Evolutionary conservation across 2,329 filamentous ascomycete genomes (phyloP), one percentile per base, ranked within the genome.

Genomic region (Akanthomyces uredinophilus): DNA sequence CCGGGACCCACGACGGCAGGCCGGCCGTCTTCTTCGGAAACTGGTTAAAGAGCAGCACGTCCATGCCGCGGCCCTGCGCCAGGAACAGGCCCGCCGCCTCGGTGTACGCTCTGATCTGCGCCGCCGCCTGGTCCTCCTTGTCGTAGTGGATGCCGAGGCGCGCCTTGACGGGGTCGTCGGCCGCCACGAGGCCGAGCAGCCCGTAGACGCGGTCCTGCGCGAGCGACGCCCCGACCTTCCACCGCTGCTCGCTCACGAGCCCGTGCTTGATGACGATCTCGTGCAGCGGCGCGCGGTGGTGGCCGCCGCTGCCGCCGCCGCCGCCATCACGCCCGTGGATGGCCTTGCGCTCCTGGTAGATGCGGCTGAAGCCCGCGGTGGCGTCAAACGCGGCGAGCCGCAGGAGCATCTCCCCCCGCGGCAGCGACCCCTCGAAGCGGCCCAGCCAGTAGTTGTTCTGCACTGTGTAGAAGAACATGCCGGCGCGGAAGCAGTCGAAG

Each of bases 1-100:
- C 72, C 7, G 72, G 71, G 4, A 70, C 71, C 73, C 73, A 75
- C 2, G 72, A 73, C 2, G 73, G 73, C 20, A 74, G 27, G 3
- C 58, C 63, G 1, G 46, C 14, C 1, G 66, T 62, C 24, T 43
- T 47, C 22, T 70, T 70, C 2, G 69, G 68, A 6, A 66, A 65
- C 62, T 74, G 73, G 6, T 67, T 68, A 54, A 70, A 74, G 7
- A 73, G 64, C 7, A 75, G 62, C 1, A 70, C 50, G 57, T 75
- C 73, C 5, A 68, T 37, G 37, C n/a, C n/a, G n/a, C 66, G 16
- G 14, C 50, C 69, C 1, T 68, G 61, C 24, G 60, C 59, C 7
- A 70, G 50, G 16, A 72, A 64, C 5, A 71, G 46, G 5, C 59
- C 64, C 0, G 68, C 66, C 8, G 67, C 55, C 24, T 70, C 67